Conservation (phyloP, 75 land plant species). For the Sequoiadendron giganteum region DNA sequence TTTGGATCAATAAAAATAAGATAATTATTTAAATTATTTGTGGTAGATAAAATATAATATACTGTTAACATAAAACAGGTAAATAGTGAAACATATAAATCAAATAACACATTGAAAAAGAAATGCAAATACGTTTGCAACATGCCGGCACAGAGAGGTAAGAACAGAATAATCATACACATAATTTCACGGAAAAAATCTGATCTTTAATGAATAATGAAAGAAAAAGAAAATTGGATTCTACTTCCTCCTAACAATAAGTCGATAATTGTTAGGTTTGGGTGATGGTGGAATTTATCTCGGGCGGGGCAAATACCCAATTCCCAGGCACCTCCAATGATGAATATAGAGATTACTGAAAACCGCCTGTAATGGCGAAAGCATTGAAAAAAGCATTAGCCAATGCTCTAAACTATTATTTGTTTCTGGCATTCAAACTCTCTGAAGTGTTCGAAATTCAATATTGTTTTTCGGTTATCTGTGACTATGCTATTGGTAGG, state of each 20-base stretch:
- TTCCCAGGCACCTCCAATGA: neutral
- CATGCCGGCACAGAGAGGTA: neutral
- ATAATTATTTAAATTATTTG: too few relatives aligned
- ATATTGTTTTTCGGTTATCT: too few relatives aligned
- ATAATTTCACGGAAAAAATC: neutral
- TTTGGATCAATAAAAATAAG: too few relatives aligned
- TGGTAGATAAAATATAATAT: too few relatives aligned
- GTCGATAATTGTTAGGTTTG: neutral
- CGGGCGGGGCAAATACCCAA: neutral
- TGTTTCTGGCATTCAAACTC: too few relatives aligned
- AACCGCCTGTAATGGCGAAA: neutral
- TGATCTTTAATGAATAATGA: neutral
- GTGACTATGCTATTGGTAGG: too few relatives aligned
- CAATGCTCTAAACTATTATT: too few relatives aligned
- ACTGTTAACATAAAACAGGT: too few relatives aligned
- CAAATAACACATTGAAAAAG: neutral
- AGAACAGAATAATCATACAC: neutral
- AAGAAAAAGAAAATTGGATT: neutral
- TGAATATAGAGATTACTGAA: neutral
- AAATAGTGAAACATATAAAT: too few relatives aligned
- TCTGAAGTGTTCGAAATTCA: too few relatives aligned
- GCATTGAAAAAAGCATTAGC: neutral
- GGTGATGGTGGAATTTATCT: neutral
- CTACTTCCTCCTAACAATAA: neutral
- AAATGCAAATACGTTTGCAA: neutral